Conservation (phyloP, 2,329 filamentous ascomycete species). For the Dendrostoma leiphaemia region DNA sequence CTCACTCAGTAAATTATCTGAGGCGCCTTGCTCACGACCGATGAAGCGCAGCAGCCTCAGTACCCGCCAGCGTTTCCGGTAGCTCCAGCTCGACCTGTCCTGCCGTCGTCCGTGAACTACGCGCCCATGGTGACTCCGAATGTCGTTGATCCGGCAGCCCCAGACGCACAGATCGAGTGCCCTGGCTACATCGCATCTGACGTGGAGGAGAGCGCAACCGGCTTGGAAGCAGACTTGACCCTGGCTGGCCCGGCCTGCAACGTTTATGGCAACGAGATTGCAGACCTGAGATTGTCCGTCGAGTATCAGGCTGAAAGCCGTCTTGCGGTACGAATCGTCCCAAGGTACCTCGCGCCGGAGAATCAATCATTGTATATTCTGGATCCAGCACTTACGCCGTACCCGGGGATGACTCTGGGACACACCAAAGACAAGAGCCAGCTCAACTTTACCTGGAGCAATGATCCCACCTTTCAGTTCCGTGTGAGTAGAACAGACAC, state of each 20-base stretch:
- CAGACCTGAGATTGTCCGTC: constrained; percentile 64
- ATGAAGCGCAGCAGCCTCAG: background rate
- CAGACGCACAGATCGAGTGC: constrained; percentile 60
- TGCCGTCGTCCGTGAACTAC: background rate
- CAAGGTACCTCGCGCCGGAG: background rate
- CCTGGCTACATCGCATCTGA: constrained; percentile 68
- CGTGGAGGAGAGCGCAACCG: constrained; percentile 48
- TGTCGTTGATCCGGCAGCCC: background rate
- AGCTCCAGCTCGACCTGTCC: background rate
- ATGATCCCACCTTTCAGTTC: background rate
- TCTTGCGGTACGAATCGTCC: constrained; percentile 13
- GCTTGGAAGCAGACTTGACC: constrained; percentile 66
- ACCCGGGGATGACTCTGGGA: background rate
- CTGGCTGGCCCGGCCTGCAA: constrained; percentile 73
- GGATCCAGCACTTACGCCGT: background rate
- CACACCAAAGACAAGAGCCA: background rate
- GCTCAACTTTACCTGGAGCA: background rate
- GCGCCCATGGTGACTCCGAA: background rate
- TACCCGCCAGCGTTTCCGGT: background rate
- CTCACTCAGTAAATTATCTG: background rate
- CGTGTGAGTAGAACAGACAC: background rate
- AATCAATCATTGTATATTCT: background rate
- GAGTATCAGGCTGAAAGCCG: constrained; percentile 55
- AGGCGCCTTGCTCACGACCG: too few relatives aligned
- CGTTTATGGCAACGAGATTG: constrained; percentile 73